Evolutionary conservation across 1,139 yeast species (phyloP).

Genomic region (Candida albicans): DNA sequence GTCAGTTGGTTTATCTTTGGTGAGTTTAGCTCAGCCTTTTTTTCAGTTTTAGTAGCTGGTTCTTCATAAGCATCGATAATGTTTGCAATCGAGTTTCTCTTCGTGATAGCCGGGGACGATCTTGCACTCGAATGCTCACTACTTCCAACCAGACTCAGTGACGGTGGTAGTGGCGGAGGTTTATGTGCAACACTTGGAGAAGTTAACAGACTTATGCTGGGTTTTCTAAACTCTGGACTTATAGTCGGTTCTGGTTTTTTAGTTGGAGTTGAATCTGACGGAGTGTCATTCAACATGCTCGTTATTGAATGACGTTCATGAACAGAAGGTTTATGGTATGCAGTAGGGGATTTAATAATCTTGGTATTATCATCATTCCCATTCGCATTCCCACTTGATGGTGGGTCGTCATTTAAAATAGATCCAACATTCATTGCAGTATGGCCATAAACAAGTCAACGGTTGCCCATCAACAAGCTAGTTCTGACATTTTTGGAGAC

Average conservation of each 20-base stretch:
- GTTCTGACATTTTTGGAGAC: neutral
- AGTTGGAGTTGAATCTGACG: conserved; percentile 12
- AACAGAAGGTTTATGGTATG: conserved; percentile 10
- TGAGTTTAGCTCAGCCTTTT: neutral
- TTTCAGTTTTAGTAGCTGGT: neutral
- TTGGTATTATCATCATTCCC: conserved; percentile 11
- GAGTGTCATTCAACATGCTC: conserved; percentile 27
- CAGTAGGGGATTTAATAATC: conserved; percentile 3
- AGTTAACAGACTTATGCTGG: conserved; percentile 8
- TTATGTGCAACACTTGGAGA: conserved; percentile 7
- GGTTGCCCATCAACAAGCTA: neutral
- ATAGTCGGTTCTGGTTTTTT: conserved; percentile 3
- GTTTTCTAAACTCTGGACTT: conserved; percentile 10
- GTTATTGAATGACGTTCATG: conserved; percentile 32
- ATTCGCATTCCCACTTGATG: conserved; percentile 29
- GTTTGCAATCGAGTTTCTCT: conserved; percentile 45
- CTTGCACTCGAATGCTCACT: conserved; percentile 9
- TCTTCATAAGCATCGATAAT: conserved; percentile 34
- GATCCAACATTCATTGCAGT: conserved; percentile 48
- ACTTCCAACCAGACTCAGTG: conserved; percentile 4
- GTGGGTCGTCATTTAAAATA: conserved; percentile 44
- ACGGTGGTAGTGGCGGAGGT: conserved; percentile 3
- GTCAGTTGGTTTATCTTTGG: neutral
- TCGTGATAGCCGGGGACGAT: conserved; percentile 13
- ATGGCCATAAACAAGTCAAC: neutral